Conservation (phyloP, 2,329 filamentous ascomycete genomes). For the Monilinia fructigena region DNA sequence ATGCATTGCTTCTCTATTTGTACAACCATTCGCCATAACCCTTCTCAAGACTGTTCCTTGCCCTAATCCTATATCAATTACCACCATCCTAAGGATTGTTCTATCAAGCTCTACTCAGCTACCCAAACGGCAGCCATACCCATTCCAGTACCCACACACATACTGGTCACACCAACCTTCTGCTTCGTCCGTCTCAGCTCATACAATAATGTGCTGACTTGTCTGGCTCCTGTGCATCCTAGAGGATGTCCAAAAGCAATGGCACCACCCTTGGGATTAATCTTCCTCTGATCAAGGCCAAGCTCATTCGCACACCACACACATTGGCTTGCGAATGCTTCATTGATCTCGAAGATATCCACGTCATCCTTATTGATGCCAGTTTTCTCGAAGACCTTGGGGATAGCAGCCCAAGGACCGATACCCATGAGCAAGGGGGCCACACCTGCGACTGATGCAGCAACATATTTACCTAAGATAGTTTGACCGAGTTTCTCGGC, state of each 20-base stretch:
- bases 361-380: conserved; percentile 86
- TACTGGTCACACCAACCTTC: conserved; percentile 87
- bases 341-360: conserved; percentile 98
- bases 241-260: conserved; percentile 96
- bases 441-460: conserved; percentile 82
- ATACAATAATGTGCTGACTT: conserved; percentile 88
- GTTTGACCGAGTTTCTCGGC: conserved; percentile 84
- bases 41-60: conserved; percentile 2
- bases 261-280: conserved; percentile 95
- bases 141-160: conserved; percentile 98
- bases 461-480: conserved; percentile 90
- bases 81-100: neutral
- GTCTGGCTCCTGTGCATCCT: conserved; percentile 89
- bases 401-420: conserved; percentile 94
- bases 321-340: conserved; percentile 95
- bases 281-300: conserved; percentile 76
- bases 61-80: neutral
- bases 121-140: conserved; percentile 98
- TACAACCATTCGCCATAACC: conserved; percentile 9
- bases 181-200: conserved; percentile 82
- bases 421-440: conserved; percentile 93
- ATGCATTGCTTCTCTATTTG: neutral
- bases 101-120: conserved; percentile 62
- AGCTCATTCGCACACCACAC: conserved; percentile 91
- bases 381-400: conserved; percentile 83